Evolutionary conservation across 345 rosid species (phyloP).

Genomic region (Citrus hindsii): DNA sequence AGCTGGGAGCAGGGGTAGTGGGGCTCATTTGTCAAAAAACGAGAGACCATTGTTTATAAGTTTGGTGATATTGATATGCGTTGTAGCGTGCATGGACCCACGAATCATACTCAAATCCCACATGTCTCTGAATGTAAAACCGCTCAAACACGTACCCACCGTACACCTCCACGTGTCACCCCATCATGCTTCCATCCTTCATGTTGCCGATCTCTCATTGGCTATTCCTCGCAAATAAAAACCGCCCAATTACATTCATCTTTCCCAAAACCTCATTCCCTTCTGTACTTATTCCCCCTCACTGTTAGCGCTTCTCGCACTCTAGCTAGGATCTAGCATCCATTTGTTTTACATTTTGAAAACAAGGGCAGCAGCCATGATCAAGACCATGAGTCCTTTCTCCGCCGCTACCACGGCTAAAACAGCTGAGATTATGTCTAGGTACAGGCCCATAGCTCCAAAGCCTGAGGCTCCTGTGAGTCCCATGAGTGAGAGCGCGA

Average conservation of each 20-base stretch:
- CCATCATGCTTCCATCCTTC: conserved; percentile 31
- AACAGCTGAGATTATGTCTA: conserved; percentile 91
- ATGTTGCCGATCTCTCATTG: conserved; percentile 52
- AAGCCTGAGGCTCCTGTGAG: conserved; percentile 49
- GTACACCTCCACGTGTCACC: conserved; percentile 49
- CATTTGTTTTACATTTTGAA: neutral
- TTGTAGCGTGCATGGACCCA: conserved; percentile 50
- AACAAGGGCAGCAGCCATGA: conserved; percentile 37
- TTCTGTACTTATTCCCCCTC: too few species aligned
- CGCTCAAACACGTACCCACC: conserved; percentile 76
- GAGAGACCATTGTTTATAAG: neutral
- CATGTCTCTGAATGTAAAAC: conserved; percentile 42
- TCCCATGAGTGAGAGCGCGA: conserved; percentile 35
- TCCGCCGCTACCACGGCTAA: conserved; percentile 41
- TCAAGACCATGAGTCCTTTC: conserved; percentile 58
- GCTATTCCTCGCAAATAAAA: conserved; percentile 14
- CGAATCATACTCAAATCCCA: conserved; percentile 33
- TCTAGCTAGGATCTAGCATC: too few species aligned
- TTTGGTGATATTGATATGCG: conserved; percentile 26
- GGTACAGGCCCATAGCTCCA: conserved; percentile 93
- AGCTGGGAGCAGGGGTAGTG: neutral
- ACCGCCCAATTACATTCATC: neutral
- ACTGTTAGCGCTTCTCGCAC: too few species aligned
- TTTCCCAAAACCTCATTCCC: neutral
- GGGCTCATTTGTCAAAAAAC: neutral